Percentiles rank a stretch among this genome's conserved stretches.
phyloP scores from a whole-genome alignment of 768 basidiomycete species.

The Boletus insuetus region DNA sequence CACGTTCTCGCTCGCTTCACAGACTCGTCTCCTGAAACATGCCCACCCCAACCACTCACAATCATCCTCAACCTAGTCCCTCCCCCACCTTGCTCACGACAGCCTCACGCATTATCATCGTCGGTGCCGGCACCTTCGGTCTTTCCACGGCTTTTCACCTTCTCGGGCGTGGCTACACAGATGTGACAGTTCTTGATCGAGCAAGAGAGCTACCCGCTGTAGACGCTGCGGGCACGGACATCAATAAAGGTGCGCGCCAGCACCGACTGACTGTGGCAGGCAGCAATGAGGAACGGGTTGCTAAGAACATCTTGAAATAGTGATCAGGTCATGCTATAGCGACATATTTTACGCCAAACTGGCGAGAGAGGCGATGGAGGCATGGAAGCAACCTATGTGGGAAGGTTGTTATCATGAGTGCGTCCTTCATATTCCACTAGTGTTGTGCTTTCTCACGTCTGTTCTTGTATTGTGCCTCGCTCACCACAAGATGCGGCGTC shows the following conservation, averaged over 20 bases:
- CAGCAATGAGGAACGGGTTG: background rate
- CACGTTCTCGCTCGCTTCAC: background rate
- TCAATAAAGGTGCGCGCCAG: constrained; percentile 36
- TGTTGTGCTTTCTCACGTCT: background rate
- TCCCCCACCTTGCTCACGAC: background rate
- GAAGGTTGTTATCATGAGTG: constrained; percentile 82
- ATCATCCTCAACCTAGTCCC: background rate
- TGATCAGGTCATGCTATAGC: constrained; percentile 71
- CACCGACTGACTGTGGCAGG: background rate
- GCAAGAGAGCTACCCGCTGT: constrained; percentile 68
- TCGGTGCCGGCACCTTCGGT: constrained; percentile 86
- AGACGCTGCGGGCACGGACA: constrained; percentile 71
- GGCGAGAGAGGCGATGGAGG: constrained; percentile 70
- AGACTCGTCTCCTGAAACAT: background rate
- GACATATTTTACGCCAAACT: constrained; percentile 68
- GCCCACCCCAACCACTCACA: background rate
- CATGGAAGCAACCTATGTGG: constrained; percentile 75
- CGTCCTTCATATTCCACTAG: constrained; percentile 23
- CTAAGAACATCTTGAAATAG: constrained; percentile 34
- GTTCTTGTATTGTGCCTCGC: background rate
- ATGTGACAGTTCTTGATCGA: constrained; percentile 77
- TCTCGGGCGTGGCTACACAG: constrained; percentile 60
- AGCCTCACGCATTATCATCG: constrained; percentile 45
- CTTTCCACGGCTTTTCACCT: constrained; percentile 84
- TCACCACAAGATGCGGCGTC: constrained; percentile 23